Evolutionary conservation across 73 alveolate species (phyloP).

Genomic region (Symbiodinium natans): DNA sequence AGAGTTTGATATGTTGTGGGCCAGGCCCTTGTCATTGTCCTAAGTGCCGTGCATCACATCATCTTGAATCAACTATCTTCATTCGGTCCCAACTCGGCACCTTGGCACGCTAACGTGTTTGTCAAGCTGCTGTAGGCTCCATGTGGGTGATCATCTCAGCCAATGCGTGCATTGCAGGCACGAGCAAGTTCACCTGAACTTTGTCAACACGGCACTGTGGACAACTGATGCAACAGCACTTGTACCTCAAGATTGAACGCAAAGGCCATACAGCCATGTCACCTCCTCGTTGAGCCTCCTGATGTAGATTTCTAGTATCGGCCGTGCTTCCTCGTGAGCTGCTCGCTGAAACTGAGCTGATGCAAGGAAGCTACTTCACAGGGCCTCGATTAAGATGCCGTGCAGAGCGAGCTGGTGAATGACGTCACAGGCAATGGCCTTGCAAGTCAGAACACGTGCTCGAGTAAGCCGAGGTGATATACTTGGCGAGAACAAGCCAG

Average conservation of each 20-base stretch:
- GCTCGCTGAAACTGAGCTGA: neutral
- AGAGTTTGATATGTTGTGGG: neutral
- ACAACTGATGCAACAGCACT: too few relatives aligned
- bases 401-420: neutral
- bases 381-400: neutral
- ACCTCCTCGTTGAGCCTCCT: slow-evolving; percentile 24
- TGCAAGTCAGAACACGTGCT: neutral
- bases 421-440: neutral
- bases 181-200: slow-evolving; percentile 19
- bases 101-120: neutral
- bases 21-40: neutral
- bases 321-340: slow-evolving; percentile 39
- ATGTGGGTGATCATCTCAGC: slow-evolving; percentile 44
- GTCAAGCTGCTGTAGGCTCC: neutral
- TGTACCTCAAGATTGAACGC: too few relatives aligned
- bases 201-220: too few relatives aligned
- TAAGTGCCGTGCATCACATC: too few relatives aligned
- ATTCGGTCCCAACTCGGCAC: neutral
- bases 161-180: slow-evolving; percentile 3
- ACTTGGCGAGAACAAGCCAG: too few relatives aligned
- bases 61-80: neutral
- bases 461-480: neutral
- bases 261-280: neutral
- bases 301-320: neutral
- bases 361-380: neutral